Evolutionary conservation across 2,329 filamentous ascomycete species (phyloP).

Genomic region (Talaromyces sp.): DNA sequence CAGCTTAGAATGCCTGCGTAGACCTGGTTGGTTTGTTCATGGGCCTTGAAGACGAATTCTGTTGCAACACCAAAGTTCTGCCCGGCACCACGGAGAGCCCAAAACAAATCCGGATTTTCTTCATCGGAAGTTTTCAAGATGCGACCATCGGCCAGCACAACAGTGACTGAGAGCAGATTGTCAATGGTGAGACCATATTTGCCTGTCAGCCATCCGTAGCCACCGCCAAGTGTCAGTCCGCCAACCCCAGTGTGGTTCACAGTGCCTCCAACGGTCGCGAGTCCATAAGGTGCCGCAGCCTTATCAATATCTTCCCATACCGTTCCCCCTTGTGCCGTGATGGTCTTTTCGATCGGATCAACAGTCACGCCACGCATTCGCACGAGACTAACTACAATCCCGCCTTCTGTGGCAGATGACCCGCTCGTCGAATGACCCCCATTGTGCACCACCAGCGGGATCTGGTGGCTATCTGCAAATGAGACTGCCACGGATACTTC

Average conservation of each 20-base stretch:
- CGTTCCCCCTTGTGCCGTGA: background rate
- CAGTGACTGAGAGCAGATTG: conserved; percentile 45
- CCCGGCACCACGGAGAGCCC: background rate
- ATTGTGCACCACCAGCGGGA: too few species aligned
- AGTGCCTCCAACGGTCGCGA: background rate
- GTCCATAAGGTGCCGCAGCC: background rate
- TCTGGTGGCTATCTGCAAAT: too few species aligned
- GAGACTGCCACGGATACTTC: too few species aligned
- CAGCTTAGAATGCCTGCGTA: too few species aligned
- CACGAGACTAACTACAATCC: too few species aligned
- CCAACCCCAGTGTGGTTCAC: conserved; percentile 59
- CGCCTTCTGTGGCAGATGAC: too few species aligned
- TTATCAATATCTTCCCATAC: background rate
- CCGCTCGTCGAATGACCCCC: too few species aligned
- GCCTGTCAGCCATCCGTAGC: conserved; percentile 60
- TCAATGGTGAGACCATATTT: conserved; percentile 59
- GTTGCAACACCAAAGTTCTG: background rate
- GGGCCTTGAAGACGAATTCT: background rate
- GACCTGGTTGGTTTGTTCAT: background rate
- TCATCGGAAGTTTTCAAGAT: conserved; percentile 39
- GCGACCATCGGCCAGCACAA: conserved; percentile 46
- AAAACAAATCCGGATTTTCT: background rate
- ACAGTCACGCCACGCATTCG: too few species aligned
- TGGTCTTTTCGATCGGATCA: too few species aligned
- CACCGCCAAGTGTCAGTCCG: conserved; percentile 60